Evolutionary conservation across 192 early-diverging fungal genomes (phyloP).

Genomic region (Thoreauomyces humboldtii): DNA sequence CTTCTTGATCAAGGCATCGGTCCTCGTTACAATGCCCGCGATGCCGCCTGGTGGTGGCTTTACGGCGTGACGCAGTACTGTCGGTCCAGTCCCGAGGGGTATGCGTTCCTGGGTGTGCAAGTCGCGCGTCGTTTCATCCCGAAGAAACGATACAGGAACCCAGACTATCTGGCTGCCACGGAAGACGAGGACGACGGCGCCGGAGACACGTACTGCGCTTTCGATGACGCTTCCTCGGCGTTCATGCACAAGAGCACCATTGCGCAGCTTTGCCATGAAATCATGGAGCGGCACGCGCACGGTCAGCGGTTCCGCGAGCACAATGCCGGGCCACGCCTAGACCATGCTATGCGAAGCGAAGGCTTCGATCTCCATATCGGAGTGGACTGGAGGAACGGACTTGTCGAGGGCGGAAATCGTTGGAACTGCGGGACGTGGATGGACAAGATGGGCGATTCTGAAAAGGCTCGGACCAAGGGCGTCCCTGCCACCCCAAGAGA

Average conservation of each 20-base stretch:
- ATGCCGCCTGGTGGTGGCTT: constrained; percentile 96
- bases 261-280: constrained; percentile 86
- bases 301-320: constrained; percentile 93
- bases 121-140: constrained; percentile 86
- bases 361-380: constrained; percentile 82
- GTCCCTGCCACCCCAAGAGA: constrained; percentile 91
- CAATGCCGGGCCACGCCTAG: constrained; percentile 86
- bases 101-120: constrained; percentile 62
- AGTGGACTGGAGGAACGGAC: constrained; percentile 74
- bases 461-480: constrained; percentile 89
- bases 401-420: constrained; percentile 81
- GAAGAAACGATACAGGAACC: constrained; percentile 36
- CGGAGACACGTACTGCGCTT: constrained; percentile 43
- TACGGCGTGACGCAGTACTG: constrained; percentile 90
- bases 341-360: constrained; percentile 86
- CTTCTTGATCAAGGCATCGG: constrained; percentile 80
- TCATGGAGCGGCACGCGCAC: constrained; percentile 82
- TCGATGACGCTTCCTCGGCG: constrained; percentile 52
- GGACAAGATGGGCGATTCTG: constrained; percentile 92
- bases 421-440: constrained; percentile 99
- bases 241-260: constrained; percentile 70
- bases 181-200: constrained; percentile 29
- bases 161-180: constrained; percentile 30
- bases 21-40: constrained; percentile 93
- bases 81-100: constrained; percentile 68